Base-by-base conservation (phyloP, 306 rosid genomes). In the Urtica urens region DNA sequence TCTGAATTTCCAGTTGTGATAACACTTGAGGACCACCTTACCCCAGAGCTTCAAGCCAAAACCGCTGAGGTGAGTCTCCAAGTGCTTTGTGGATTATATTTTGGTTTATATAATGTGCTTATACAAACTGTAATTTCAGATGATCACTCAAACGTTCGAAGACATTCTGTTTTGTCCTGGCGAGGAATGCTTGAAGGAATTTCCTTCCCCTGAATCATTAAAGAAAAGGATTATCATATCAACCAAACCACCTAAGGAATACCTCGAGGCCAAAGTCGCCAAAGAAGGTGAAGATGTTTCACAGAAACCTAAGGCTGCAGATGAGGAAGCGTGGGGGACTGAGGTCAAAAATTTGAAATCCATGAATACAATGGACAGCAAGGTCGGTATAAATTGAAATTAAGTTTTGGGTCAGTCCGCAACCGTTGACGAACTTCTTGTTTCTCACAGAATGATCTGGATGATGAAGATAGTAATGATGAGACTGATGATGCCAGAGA, bases 171-270 rank as follows among this genome's bases (percentile, higher is more conserved):
- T 69, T 69, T 11, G 60, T 58, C 94, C 99, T 63, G 73, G 66
- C 59, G 4, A 81, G 5, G 99, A 92, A 50, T 53, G 67, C 71
- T 54, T 82, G 63, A 72, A 65, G 69, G 93, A 92, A 54, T 92
- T 92, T 67, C 99, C 83, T 65, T 82, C 99, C 49, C 99, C 99
- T 1, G 99, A 72, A 51, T 82, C 80, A 40, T 71, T 92, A 24
- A 92, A 80, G 71, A 72, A 26, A 65, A 82, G 72, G 63, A 79
- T 92, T 57, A 86, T 92, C 22, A 75, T 92, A 65, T 92, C 99
- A 35, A 92, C 99, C 43, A 92, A 92, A 70, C 99, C 99, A n/a
- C 99, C 99, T 46, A 78, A 79, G 69, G 93, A 92, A 66, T 92
- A 92, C 72, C 96, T 78, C 46, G 83, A 68, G 70, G 66, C 68